Evolutionary conservation across 2,329 filamentous ascomycete species (phyloP).

Genomic region (Monosporascus sp.): DNA sequence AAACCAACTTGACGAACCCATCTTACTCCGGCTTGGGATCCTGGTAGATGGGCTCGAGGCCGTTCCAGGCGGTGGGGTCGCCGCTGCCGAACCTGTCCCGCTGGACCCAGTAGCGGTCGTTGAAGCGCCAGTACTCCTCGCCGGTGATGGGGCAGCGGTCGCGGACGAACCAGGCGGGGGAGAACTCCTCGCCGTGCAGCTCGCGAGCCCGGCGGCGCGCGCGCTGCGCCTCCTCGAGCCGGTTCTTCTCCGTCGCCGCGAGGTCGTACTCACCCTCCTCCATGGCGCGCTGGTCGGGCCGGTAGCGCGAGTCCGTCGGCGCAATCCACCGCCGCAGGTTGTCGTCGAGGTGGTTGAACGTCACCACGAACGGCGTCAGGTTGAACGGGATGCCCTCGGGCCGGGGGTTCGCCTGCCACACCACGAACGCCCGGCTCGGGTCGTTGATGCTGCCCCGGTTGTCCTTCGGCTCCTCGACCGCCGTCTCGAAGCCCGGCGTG

Average conservation of each 20-base stretch:
- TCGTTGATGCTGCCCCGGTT: conserved; percentile 52
- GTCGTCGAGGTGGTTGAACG: conserved; percentile 89
- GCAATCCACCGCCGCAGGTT: conserved; percentile 70
- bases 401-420: conserved; percentile 84
- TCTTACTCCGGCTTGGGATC: conserved; percentile 8
- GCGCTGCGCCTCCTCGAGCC: conserved; percentile 87
- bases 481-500: conserved; percentile 82
- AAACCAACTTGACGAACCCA: neutral
- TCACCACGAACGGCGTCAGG: conserved; percentile 90
- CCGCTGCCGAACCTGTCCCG: conserved; percentile 61
- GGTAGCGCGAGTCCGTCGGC: conserved; percentile 87
- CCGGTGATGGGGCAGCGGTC: conserved; percentile 71
- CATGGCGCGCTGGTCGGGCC: conserved; percentile 96
- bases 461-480: conserved; percentile 54
- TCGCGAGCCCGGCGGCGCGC: conserved; percentile 69
- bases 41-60: conserved; percentile 68
- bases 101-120: conserved; percentile 79
- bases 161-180: conserved; percentile 79
- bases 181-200: conserved; percentile 71
- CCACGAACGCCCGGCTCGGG: conserved; percentile 73
- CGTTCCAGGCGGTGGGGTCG: conserved; percentile 56
- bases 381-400: conserved; percentile 91
- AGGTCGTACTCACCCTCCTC: conserved; percentile 96
- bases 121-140: conserved; percentile 86
- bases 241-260: conserved; percentile 88